A percentile compares a stretch with the other conserved stretches of the same genome.
These are phyloP conservation scores for Senecio squalidus DNA, from an alignment of 140 eudicot genomes.

Conservation along the genomic window DNA sequence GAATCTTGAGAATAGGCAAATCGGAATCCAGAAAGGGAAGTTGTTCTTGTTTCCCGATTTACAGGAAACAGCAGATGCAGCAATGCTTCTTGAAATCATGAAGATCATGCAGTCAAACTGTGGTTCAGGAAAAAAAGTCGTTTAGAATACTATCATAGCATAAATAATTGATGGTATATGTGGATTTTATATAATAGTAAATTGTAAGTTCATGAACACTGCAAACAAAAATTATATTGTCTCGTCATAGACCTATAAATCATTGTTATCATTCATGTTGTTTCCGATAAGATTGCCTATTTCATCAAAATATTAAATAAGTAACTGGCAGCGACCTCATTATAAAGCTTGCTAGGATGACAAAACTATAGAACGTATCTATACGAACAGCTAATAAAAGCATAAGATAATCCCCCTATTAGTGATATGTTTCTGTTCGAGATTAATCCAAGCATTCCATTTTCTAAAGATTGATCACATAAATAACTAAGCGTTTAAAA, in stretches of 20 bases:
- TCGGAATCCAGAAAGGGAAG: slow-evolving; percentile 38
- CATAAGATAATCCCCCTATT: too few species aligned
- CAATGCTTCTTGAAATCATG: slow-evolving; percentile 56
- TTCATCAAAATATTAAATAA: background rate
- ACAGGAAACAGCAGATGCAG: slow-evolving; percentile 61
- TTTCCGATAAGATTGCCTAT: background rate
- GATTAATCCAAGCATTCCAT: too few species aligned
- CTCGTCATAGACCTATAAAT: background rate
- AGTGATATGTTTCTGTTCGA: background rate
- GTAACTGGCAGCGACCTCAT: background rate
- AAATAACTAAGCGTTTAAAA: too few species aligned
- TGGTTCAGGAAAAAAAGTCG: slow-evolving; percentile 13
- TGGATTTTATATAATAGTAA: too few species aligned
- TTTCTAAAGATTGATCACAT: too few species aligned
- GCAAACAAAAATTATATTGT: background rate
- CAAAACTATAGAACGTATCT: background rate
- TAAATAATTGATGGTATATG: background rate
- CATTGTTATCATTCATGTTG: too few species aligned
- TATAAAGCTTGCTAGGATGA: background rate
- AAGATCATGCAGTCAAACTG: slow-evolving; percentile 47
- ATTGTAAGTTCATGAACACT: too few species aligned
- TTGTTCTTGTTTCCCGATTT: slow-evolving; percentile 53
- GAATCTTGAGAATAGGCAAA: slow-evolving; percentile 38
- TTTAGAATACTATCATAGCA: slow-evolving; percentile 7
- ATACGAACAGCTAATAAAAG: too few species aligned